Evolutionary conservation across 768 basidiomycete species (phyloP).

Genomic region (Termitomyces sp.): DNA sequence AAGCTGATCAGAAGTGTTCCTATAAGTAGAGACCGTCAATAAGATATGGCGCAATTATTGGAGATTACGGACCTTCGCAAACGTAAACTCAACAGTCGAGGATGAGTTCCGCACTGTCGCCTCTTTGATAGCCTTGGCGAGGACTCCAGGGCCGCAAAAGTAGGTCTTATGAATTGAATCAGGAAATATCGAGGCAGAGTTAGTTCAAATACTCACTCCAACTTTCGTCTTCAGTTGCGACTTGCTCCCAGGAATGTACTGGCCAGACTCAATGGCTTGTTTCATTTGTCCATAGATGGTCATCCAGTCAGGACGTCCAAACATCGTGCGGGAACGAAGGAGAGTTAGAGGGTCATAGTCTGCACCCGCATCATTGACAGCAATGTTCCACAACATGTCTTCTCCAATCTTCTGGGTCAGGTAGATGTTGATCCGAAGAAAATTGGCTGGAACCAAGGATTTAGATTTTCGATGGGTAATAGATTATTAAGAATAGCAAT

Average conservation of each 20-base stretch:
- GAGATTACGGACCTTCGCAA: constrained; percentile 59
- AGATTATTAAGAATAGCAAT: not conserved
- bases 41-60: not conserved
- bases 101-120: constrained; percentile 57
- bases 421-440: constrained; percentile 89
- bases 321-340: constrained; percentile 85
- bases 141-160: constrained; percentile 79
- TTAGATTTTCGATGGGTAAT: not conserved
- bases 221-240: constrained; percentile 82
- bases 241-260: constrained; percentile 76
- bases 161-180: constrained; percentile 55
- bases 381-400: constrained; percentile 91
- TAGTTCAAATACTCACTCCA: constrained; percentile 48
- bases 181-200: constrained; percentile 8
- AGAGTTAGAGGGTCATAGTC: constrained; percentile 89
- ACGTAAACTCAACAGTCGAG: constrained; percentile 65
- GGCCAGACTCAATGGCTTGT: constrained; percentile 76
- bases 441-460: constrained; percentile 61
- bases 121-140: constrained; percentile 76
- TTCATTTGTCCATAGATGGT: constrained; percentile 72
- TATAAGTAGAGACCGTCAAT: constrained; percentile 1
- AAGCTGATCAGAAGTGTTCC: constrained; percentile 24
- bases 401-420: constrained; percentile 82
- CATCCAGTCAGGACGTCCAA: constrained; percentile 90
- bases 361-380: constrained; percentile 81